A percentile compares a stretch with the other conserved stretches of the same genome.
These are phyloP conservation scores for Volvox africanus DNA, from an alignment of 139 green algal genomes.

Conservation along the genomic window DNA sequence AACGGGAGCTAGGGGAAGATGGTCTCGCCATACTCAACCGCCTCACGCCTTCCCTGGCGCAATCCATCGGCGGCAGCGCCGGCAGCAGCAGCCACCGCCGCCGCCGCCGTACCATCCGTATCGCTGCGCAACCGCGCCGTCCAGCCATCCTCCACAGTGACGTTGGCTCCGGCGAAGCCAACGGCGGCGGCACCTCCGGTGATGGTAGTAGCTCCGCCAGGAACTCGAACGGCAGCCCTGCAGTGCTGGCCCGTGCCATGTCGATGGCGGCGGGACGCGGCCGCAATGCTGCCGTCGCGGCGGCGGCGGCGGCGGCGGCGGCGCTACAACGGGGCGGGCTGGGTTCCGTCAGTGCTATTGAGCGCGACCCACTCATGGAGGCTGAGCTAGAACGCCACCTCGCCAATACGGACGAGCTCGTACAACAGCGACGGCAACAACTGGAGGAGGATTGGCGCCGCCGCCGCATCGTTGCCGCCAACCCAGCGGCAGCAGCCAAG, in stretches of 20 bases:
- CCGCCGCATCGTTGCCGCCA: background rate
- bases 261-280: no score
- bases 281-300: background rate
- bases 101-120: background rate
- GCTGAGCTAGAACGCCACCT: conserved; percentile 16
- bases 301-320: background rate
- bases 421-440: conserved; percentile 8
- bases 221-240: no score
- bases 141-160: background rate
- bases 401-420: conserved; percentile 27
- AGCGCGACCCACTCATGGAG: background rate
- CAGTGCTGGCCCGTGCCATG: no score
- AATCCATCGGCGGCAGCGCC: background rate
- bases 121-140: background rate
- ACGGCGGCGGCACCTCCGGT: background rate
- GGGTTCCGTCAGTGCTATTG: background rate
- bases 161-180: background rate
- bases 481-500: background rate
- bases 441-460: conserved; percentile 26
- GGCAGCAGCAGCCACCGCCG: background rate
- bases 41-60: background rate
- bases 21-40: conserved; percentile 6
- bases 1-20: conserved; percentile 20
- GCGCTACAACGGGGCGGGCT: background rate
- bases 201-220: no score